Evolutionary conservation across 495 filamentous ascomycete genomes (phyloP).

Genomic region (Podospora australis): DNA sequence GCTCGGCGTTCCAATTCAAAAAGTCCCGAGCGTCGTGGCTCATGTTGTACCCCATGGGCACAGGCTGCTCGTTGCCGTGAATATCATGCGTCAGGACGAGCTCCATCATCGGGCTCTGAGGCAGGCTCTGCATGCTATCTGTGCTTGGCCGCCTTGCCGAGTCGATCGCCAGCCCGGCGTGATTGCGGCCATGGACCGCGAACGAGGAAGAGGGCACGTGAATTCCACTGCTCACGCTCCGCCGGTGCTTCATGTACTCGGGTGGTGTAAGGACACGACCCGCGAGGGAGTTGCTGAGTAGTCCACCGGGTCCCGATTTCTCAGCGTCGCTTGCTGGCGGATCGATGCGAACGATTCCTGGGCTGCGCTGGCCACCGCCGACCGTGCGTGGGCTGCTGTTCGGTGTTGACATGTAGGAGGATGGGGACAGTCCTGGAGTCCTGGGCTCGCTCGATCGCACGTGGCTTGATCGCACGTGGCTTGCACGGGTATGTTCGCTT

Average conservation of each 20-base stretch:
- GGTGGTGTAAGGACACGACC: slow-evolving; percentile 9
- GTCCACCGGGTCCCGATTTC: neutral
- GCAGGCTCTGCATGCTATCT: slow-evolving; percentile 36
- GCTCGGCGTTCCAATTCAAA: slow-evolving; percentile 42
- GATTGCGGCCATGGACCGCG: neutral
- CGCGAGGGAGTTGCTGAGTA: slow-evolving; percentile 8
- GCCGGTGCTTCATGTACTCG: slow-evolving; percentile 4
- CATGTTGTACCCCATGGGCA: slow-evolving; percentile 52
- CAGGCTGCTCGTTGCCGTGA: slow-evolving; percentile 36
- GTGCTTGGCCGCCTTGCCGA: slow-evolving; percentile 11
- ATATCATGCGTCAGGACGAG: slow-evolving; percentile 33
- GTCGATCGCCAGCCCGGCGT: slow-evolving; percentile 14
- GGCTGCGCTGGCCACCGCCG: slow-evolving; percentile 1
- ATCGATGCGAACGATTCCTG: slow-evolving; percentile 11
- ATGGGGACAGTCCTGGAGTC: slow-evolving; percentile 8
- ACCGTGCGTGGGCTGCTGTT: slow-evolving; percentile 21
- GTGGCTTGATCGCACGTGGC: neutral
- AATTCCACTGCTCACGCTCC: slow-evolving; percentile 11
- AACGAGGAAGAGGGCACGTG: neutral
- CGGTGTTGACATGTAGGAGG: slow-evolving; percentile 19
- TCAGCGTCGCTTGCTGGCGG: neutral
- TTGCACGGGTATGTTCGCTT: neutral
- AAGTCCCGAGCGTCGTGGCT: slow-evolving; percentile 48
- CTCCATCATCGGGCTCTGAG: slow-evolving; percentile 47
- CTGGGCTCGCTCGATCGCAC: slow-evolving; percentile 1